Evolutionary conservation across 495 filamentous ascomycete genomes (phyloP).

Genomic region (Letharia lupina): DNA sequence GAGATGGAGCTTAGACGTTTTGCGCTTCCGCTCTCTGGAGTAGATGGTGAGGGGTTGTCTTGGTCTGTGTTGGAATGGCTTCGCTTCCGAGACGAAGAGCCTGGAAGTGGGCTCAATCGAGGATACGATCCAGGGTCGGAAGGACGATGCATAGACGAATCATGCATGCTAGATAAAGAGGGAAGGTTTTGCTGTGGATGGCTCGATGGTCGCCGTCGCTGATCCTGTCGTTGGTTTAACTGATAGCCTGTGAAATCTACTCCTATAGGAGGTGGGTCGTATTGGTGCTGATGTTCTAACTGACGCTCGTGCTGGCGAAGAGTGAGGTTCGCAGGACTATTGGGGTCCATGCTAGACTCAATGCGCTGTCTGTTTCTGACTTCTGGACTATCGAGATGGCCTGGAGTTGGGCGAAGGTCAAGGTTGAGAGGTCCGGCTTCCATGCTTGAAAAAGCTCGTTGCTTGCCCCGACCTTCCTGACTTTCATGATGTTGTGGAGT

Average conservation of each 20-base stretch:
- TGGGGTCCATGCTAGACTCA: slow-evolving; percentile 41
- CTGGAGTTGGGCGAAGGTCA: slow-evolving; percentile 17
- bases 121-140: slow-evolving; percentile 28
- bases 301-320: slow-evolving; percentile 46
- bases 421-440: slow-evolving; percentile 13
- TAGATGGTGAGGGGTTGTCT: slow-evolving; percentile 36
- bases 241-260: slow-evolving; percentile 46
- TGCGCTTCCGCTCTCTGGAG: slow-evolving; percentile 30
- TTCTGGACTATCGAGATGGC: slow-evolving; percentile 32
- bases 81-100: slow-evolving; percentile 38
- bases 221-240: slow-evolving; percentile 20
- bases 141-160: slow-evolving; percentile 31
- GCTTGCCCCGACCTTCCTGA: slow-evolving; percentile 12
- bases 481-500: slow-evolving; percentile 36
- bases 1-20: slow-evolving; percentile 71
- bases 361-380: slow-evolving; percentile 39
- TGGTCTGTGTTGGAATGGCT: slow-evolving; percentile 33
- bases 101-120: slow-evolving; percentile 32
- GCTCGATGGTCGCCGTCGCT: slow-evolving; percentile 23
- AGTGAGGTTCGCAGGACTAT: slow-evolving; percentile 52
- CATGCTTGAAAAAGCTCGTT: slow-evolving; percentile 13
- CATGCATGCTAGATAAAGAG: slow-evolving; percentile 35
- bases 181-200: slow-evolving; percentile 36
- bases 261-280: slow-evolving; percentile 37
- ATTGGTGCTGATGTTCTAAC: slow-evolving; percentile 31